phyloP scores from a whole-genome alignment of 75 land plant genomes.

The Selaginella moellendorffii region DNA sequence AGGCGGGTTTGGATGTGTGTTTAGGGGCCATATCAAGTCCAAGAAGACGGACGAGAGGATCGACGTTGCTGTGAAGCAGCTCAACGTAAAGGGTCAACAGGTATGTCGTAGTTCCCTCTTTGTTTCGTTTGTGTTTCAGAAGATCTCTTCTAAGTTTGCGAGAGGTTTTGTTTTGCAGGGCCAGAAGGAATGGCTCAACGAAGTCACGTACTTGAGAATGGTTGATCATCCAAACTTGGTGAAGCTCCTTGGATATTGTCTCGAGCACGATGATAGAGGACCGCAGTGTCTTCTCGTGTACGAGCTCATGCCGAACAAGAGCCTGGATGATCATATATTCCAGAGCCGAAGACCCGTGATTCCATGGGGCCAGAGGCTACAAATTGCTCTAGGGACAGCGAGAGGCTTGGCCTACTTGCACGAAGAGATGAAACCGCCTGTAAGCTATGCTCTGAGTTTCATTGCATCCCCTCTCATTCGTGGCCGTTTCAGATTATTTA shows the following conservation, averaged over 20 bases:
- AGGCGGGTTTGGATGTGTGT: not conserved
- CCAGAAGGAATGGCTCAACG: constrained; percentile 74
- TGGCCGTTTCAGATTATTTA: constrained; percentile 4
- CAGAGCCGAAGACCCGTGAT: constrained; percentile 21
- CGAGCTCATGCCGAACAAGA: constrained; percentile 58
- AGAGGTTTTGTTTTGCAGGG: too few species aligned
- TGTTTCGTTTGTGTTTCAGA: too few species aligned
- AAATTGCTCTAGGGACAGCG: constrained; percentile 51
- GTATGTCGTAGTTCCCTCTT: too few species aligned
- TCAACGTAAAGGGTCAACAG: not conserved
- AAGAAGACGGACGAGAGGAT: not conserved
- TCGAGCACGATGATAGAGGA: constrained; percentile 82
- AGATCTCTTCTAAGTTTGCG: too few species aligned
- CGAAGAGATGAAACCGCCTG: constrained; percentile 28
- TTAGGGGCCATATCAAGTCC: not conserved
- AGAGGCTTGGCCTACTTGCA: constrained; percentile 53
- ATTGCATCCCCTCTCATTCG: not conserved
- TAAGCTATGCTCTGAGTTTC: not conserved
- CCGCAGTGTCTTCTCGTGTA: constrained; percentile 56
- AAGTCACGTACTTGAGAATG: constrained; percentile 53
- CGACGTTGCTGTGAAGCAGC: not conserved
- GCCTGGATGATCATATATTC: constrained; percentile 50
- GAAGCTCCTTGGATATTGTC: constrained; percentile 62
- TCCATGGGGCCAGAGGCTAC: constrained; percentile 44
- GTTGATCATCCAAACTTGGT: constrained; percentile 69